phyloP scores from a whole-genome alignment of 164 flowering plant species.

The Tinospora cordifolia region DNA sequence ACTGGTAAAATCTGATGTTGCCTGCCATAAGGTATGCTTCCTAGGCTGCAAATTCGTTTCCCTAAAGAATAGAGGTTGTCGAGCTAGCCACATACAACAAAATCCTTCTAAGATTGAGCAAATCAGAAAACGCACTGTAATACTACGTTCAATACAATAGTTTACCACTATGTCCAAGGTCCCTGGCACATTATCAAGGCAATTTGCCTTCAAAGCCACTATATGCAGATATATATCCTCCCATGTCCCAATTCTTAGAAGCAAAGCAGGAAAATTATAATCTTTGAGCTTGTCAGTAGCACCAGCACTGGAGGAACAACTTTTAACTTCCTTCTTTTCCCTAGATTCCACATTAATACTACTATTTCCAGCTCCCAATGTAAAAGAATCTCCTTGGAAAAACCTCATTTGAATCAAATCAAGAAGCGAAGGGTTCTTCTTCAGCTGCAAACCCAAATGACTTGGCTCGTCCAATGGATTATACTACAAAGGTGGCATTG shows the following conservation, averaged over 20 bases:
- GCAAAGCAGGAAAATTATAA: constrained; percentile 68
- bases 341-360: constrained; percentile 18
- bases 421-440: constrained; percentile 72
- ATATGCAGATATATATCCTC: constrained; percentile 48
- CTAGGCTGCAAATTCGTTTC: constrained; percentile 90
- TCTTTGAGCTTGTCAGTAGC: constrained; percentile 68
- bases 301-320: constrained; percentile 16
- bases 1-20: constrained; percentile 71
- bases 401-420: constrained; percentile 76
- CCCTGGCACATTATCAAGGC: constrained; percentile 54
- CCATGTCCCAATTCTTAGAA: constrained; percentile 64
- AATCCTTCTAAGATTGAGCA: constrained; percentile 1
- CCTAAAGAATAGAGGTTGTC: constrained; percentile 75
- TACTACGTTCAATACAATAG: neutral
- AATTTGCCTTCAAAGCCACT: constrained; percentile 59
- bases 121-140: neutral
- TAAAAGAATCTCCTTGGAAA: constrained; percentile 38
- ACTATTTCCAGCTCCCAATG: constrained; percentile 10
- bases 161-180: constrained; percentile 71
- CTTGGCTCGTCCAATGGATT: constrained; percentile 82
- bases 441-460: constrained; percentile 63
- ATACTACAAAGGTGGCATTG: constrained; percentile 37
- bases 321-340: constrained; percentile 41
- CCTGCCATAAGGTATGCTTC: constrained; percentile 88
- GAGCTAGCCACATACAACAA: constrained; percentile 42